Evolutionary conservation across 2,329 filamentous ascomycete genomes (phyloP).

Genomic region (Raffaelea deltoideospora): DNA sequence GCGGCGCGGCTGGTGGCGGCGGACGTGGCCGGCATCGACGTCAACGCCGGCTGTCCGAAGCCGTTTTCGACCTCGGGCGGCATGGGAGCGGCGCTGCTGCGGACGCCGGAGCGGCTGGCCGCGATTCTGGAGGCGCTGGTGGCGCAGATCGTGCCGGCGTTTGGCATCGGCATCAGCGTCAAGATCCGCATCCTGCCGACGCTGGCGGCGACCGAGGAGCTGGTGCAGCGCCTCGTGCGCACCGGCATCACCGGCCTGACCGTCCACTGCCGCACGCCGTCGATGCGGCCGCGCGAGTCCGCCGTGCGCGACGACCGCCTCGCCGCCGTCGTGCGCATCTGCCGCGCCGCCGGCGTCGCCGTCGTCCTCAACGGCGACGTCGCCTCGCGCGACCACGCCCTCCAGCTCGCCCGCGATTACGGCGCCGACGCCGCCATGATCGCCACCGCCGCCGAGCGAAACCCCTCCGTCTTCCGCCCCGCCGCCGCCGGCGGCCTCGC

Average conservation of each 20-base stretch:
- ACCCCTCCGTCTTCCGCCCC: slow-evolving; percentile 71
- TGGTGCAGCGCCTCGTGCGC: slow-evolving; percentile 63
- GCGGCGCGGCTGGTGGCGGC: slow-evolving; percentile 71
- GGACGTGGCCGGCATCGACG: slow-evolving; percentile 87
- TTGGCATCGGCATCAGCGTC: slow-evolving; percentile 85
- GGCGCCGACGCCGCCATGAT: slow-evolving; percentile 96
- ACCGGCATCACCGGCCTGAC: slow-evolving; percentile 90
- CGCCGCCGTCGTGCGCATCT: slow-evolving; percentile 67
- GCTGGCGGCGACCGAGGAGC: slow-evolving; percentile 54
- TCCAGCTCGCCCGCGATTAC: slow-evolving; percentile 58
- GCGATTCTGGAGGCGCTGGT: slow-evolving; percentile 76
- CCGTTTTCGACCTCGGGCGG: slow-evolving; percentile 86
- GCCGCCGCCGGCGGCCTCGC: slow-evolving; percentile 53
- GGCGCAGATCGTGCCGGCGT: slow-evolving; percentile 57
- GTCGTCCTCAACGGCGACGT: slow-evolving; percentile 97
- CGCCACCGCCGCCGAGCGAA: slow-evolving; percentile 79
- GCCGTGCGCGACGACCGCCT: slow-evolving; percentile 77
- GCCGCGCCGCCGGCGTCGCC: slow-evolving; percentile 71
- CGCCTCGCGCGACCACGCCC: slow-evolving; percentile 53
- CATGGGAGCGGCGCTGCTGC: slow-evolving; percentile 87
- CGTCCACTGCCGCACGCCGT: slow-evolving; percentile 87
- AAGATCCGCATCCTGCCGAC: slow-evolving; percentile 85
- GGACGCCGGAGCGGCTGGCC: slow-evolving; percentile 69
- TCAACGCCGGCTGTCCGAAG: slow-evolving; percentile 97
- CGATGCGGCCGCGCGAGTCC: slow-evolving; percentile 81